These are phyloP conservation scores for Arachis stenosperma DNA, from an alignment of 306 rosid genomes.

Conservation along the genomic window DNA sequence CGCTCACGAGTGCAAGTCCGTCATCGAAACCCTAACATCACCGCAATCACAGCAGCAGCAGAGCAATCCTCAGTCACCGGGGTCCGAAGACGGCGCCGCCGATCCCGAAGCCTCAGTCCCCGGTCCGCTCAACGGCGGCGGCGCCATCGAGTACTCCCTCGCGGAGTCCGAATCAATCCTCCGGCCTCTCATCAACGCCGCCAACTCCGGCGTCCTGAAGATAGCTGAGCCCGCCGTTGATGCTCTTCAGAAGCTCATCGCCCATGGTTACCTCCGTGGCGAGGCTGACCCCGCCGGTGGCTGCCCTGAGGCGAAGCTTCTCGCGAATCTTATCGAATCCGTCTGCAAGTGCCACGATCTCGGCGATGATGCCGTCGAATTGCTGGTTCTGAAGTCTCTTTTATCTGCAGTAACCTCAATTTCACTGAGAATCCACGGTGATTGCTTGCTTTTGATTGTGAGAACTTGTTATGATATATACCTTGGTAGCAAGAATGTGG, in stretches of 20 bases:
- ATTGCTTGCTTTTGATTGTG: slow-evolving; percentile 86
- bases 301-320: slow-evolving; percentile 68
- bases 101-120: slow-evolving; percentile 57
- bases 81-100: slow-evolving; percentile 31
- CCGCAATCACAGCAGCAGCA: slow-evolving; percentile 21
- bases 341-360: slow-evolving; percentile 90
- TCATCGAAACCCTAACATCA: slow-evolving; percentile 62
- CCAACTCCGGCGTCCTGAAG: slow-evolving; percentile 75
- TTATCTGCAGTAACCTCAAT: slow-evolving; percentile 94
- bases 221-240: slow-evolving; percentile 97
- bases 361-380: slow-evolving; percentile 88
- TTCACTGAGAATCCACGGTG: slow-evolving; percentile 92
- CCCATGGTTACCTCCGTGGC: slow-evolving; percentile 85
- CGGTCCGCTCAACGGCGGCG: slow-evolving; percentile 85
- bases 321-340: slow-evolving; percentile 77
- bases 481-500: slow-evolving; percentile 81
- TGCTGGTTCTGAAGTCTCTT: slow-evolving; percentile 84
- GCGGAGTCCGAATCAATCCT: slow-evolving; percentile 84
- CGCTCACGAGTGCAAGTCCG: slow-evolving; percentile 87
- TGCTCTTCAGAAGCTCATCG: slow-evolving; percentile 80
- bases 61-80: slow-evolving; percentile 37
- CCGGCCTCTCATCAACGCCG: slow-evolving; percentile 78
- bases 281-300: slow-evolving; percentile 84
- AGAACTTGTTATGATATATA: slow-evolving; percentile 93
- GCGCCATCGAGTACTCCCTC: slow-evolving; percentile 68